Evolutionary conservation across 139 green algal species (phyloP).

Genomic region (Coelastrella sp.): DNA sequence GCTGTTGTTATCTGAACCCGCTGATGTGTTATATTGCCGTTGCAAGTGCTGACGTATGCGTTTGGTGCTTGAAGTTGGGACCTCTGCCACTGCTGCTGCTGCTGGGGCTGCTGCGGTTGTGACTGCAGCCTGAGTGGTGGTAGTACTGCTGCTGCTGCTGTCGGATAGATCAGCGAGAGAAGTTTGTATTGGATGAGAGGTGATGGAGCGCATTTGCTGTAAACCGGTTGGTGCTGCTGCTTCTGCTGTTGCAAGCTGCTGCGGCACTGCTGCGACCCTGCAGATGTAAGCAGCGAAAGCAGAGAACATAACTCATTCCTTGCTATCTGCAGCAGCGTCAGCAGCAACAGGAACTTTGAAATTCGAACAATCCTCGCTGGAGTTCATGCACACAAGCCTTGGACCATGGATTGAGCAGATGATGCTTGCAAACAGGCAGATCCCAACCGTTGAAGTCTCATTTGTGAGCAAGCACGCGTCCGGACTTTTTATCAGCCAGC

Average conservation of each 20-base stretch:
- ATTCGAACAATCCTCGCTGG: neutral
- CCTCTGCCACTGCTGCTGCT: neutral
- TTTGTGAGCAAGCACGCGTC: too few species aligned
- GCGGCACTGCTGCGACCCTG: neutral
- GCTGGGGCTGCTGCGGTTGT: neutral
- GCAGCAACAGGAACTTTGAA: neutral
- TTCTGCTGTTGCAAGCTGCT: neutral
- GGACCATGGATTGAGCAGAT: too few species aligned
- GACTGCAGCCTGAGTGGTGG: neutral
- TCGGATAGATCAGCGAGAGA: neutral
- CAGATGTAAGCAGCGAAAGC: neutral
- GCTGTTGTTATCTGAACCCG: neutral
- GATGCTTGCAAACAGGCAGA: too few species aligned
- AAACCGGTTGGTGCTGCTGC: neutral
- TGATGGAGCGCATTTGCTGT: neutral
- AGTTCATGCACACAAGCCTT: too few species aligned
- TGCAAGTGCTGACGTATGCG: neutral
- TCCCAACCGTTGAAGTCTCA: too few species aligned
- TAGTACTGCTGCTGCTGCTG: neutral
- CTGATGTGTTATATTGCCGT: neutral
- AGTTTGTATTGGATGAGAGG: neutral
- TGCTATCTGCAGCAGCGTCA: neutral
- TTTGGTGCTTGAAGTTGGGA: neutral
- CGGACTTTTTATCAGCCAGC: neutral
- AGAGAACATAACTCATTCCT: neutral